Base-by-base conservation (phyloP, 2,329 filamentous ascomycete species). In the Penicillium sp. region DNA sequence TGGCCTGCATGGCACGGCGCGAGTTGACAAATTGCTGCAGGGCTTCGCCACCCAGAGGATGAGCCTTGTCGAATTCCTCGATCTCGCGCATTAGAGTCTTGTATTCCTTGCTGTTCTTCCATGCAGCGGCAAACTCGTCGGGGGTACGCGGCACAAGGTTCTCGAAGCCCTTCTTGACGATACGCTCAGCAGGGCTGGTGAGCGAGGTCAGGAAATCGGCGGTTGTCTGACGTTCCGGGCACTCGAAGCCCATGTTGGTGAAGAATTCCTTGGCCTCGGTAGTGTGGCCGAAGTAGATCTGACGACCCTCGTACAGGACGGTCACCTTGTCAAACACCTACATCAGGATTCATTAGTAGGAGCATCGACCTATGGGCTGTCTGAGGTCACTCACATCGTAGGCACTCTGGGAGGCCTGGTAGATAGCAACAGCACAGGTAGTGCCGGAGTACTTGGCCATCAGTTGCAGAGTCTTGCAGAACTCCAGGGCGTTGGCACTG, bases 281-380 rank as follows among this genome's bases (percentile, higher is more conserved):
- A 0, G 86, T 85, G 0, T 82, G 83, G 0, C 90, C 91, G 65
- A 89, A 93, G 77, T 87, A 94, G 67, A 94, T 92, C 69, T 92
- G 85, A 1, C 88, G 82, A 1, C 90, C 90, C 66, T 92, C 88
- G 69, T 92, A 91, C 0, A 92, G 77, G 0, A 93, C 87, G 0
- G 85, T 82, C 0, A 85, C 85, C 71, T 91, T 92, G 73, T 92
- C 89, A 64, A 92, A 92, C 24, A 85, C 75, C 58, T 85, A 10
- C 0, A 19, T 16, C n/a, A 41, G n/a, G 3, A 35, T 18, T 3
- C 14, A 33, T 52, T 27, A 41, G 37, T 7, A 43, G 6, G 11
- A 31, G 14, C 3, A 40, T 18, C 22, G 6, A 40, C 13, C 33
- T 5, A 5, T 13, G n/a, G 11, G 11, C 6, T 14, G 10, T n/a